Conservation (phyloP, 2,329 filamentous ascomycete genomes). For the Rosellinia necatrix region DNA sequence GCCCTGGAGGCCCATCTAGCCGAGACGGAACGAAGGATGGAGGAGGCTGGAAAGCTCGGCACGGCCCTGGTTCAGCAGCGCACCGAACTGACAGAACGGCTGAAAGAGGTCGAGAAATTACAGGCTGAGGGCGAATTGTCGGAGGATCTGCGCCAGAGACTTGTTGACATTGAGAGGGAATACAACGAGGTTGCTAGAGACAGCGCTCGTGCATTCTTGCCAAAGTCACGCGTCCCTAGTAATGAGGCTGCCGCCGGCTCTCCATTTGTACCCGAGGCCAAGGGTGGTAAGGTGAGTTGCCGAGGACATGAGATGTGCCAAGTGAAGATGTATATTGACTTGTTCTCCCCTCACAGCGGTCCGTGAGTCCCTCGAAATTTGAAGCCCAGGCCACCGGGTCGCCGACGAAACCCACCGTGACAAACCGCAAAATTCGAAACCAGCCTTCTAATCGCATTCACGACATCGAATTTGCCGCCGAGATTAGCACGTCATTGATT, state of each 20-base stretch:
- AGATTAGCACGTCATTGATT: constrained; percentile 93
- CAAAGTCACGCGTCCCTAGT: constrained; percentile 79
- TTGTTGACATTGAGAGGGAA: constrained; percentile 88
- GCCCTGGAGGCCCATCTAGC: constrained; percentile 89
- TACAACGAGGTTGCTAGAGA: constrained; percentile 93
- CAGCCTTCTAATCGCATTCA: constrained; percentile 87
- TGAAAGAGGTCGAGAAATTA: constrained; percentile 82
- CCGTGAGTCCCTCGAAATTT: constrained; percentile 76
- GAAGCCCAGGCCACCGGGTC: constrained; percentile 83
- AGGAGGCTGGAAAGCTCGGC: constrained; percentile 84
- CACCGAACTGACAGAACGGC: constrained; percentile 76
- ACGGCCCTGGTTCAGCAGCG: constrained; percentile 87
- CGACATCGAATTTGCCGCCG: constrained; percentile 97
- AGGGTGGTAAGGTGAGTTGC: constrained; percentile 56
- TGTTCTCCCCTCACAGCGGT: constrained; percentile 54
- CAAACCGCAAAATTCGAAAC: constrained; percentile 86
- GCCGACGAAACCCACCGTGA: constrained; percentile 85
- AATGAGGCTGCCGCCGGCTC: constrained; percentile 61
- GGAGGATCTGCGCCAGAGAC: constrained; percentile 78
- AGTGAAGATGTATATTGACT: constrained; percentile 19
- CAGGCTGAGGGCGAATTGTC: constrained; percentile 78
- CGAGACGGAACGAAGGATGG: constrained; percentile 88
- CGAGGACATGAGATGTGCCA: background rate
- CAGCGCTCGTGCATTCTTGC: constrained; percentile 84
- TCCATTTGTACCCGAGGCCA: constrained; percentile 58